A percentile compares a stretch with the other conserved stretches of the same genome.
These are phyloP conservation scores for Cunninghamia lanceolata DNA, from an alignment of 75 land plant genomes.

Conservation along the genomic window DNA sequence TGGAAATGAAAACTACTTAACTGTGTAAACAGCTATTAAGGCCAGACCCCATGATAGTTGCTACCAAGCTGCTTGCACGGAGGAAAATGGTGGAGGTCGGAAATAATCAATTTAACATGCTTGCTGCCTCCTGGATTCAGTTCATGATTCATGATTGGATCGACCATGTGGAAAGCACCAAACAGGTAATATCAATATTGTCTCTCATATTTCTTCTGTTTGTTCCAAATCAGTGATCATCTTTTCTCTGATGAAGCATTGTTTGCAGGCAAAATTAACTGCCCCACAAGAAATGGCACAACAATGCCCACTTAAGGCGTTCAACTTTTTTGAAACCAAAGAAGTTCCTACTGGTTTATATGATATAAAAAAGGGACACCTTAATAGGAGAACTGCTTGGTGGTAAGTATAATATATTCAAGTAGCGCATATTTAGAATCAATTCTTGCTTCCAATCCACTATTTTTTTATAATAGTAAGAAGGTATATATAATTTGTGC, in stretches of 20 bases:
- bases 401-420: constrained; percentile 30
- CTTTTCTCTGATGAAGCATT: not conserved
- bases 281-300: constrained; percentile 32
- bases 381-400: constrained; percentile 64
- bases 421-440: too few relatives aligned
- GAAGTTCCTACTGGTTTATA: constrained; percentile 17
- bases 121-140: constrained; percentile 68
- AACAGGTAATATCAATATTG: constrained; percentile 22
- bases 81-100: constrained; percentile 27
- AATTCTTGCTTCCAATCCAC: too few relatives aligned
- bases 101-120: constrained; percentile 68
- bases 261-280: constrained; percentile 28
- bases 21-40: constrained; percentile 33
- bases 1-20: not conserved
- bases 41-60: constrained; percentile 63
- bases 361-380: constrained; percentile 28
- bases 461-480: too few relatives aligned
- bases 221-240: not conserved
- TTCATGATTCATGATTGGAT: constrained; percentile 86
- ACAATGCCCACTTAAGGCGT: constrained; percentile 50
- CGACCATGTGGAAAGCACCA: constrained; percentile 58
- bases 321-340: constrained; percentile 40
- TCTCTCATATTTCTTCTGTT: not conserved
- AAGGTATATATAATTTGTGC: not conserved
- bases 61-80: constrained; percentile 55